A percentile compares a stretch with the other conserved stretches of the same genome.
phyloP scores from a whole-genome alignment of 257 asterid genomes.

The Solanum pimpinellifolium region DNA sequence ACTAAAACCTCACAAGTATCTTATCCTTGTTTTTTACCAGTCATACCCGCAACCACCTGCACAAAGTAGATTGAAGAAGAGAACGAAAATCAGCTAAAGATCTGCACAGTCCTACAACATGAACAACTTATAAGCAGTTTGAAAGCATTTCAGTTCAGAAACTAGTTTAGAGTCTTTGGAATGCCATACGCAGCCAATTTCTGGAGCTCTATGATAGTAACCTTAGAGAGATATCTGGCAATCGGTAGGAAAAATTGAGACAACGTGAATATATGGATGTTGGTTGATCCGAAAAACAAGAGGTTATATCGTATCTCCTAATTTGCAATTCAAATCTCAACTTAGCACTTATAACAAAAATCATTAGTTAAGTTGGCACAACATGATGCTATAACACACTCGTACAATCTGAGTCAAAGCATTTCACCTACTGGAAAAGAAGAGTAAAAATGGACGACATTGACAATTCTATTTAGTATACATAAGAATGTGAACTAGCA shows the following conservation, averaged over 20 bases:
- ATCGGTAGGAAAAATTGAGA: background rate
- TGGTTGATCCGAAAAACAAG: background rate
- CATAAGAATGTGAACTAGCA: background rate
- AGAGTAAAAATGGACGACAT: background rate
- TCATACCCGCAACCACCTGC: slow-evolving; percentile 74
- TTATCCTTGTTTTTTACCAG: slow-evolving; percentile 44
- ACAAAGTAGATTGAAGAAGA: slow-evolving; percentile 3
- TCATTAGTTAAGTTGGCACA: background rate
- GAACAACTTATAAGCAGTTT: background rate
- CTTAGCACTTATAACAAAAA: background rate
- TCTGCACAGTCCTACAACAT: background rate
- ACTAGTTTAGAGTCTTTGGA: background rate
- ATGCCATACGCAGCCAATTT: background rate
- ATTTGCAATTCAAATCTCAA: background rate
- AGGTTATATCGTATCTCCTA: background rate
- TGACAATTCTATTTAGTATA: background rate
- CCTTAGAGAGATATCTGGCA: background rate
- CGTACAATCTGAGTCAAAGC: background rate
- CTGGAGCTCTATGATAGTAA: background rate
- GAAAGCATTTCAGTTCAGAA: background rate
- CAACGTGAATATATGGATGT: background rate
- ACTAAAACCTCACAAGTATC: background rate
- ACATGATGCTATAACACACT: background rate
- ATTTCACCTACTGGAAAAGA: background rate
- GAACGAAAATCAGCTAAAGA: background rate